Conservation (phyloP, 1,139 yeast genomes). For the Entelexis paramagnoliae region DNA sequence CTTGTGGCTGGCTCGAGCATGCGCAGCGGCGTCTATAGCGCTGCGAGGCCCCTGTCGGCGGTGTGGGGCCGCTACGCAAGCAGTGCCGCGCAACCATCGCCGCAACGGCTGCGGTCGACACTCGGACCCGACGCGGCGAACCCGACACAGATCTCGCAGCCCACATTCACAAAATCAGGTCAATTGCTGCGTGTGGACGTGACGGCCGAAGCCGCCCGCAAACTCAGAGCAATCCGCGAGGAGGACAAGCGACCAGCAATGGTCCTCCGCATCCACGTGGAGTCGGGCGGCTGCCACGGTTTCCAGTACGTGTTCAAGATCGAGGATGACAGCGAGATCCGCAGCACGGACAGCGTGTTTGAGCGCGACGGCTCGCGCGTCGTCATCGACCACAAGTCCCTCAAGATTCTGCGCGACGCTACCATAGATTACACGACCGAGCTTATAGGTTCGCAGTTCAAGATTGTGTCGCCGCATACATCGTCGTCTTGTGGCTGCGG, state of each 20-base stretch:
- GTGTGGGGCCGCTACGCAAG: background rate
- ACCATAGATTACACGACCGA: constrained; percentile 85
- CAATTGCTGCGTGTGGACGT: constrained; percentile 20
- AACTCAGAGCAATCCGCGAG: constrained; percentile 47
- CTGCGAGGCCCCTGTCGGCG: background rate
- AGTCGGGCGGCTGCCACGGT: constrained; percentile 98
- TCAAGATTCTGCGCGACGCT: constrained; percentile 75
- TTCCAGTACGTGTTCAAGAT: constrained; percentile 76
- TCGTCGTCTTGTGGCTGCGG: constrained; percentile 96
- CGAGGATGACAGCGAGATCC: constrained; percentile 39
- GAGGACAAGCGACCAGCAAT: constrained; percentile 50
- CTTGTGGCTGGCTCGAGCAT: background rate
- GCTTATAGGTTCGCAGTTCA: constrained; percentile 88
- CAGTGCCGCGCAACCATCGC: background rate
- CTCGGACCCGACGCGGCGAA: constrained; percentile 22
- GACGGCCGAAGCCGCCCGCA: constrained; percentile 28
- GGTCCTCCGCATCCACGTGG: constrained; percentile 72
- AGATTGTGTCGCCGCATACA: constrained; percentile 79
- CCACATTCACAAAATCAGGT: constrained; percentile 21
- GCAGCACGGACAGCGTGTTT: constrained; percentile 43
- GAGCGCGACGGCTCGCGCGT: constrained; percentile 60
- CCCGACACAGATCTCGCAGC: constrained; percentile 21
- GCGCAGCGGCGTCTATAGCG: background rate
- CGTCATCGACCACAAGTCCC: constrained; percentile 67
- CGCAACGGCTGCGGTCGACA: constrained; percentile 13